phyloP scores from a whole-genome alignment of 163 green algal species.

The Coccomyxa subellipsoidea region DNA sequence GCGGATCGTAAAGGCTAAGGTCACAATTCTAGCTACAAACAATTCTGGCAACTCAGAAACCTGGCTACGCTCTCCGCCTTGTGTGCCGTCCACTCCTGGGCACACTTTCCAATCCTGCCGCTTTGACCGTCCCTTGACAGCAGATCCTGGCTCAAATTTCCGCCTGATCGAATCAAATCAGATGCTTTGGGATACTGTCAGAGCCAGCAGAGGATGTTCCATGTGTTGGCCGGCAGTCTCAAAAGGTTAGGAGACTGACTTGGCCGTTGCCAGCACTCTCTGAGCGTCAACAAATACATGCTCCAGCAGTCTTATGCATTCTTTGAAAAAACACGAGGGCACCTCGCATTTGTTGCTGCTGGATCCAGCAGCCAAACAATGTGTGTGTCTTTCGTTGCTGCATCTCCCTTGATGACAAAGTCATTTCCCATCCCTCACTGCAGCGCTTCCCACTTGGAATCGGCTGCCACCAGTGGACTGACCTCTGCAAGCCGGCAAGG shows the following conservation, averaged over 20 bases:
- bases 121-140: background rate
- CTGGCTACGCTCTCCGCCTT: background rate
- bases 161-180: background rate
- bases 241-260: background rate
- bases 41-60: background rate
- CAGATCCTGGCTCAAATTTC: background rate
- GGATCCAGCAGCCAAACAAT: background rate
- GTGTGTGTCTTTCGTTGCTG: background rate
- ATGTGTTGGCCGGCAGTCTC: background rate
- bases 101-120: background rate
- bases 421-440: background rate
- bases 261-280: background rate
- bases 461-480: too few relatives aligned
- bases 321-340: background rate
- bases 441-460: background rate
- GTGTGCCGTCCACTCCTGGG: background rate
- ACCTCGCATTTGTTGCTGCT: background rate
- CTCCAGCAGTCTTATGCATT: background rate
- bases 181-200: background rate
- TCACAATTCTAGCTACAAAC: background rate
- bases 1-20: background rate
- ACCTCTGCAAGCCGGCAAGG: too few relatives aligned
- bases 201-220: background rate
- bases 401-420: background rate
- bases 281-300: background rate